Conservation (phyloP, 441 rosid species). For the Croton setiger region DNA sequence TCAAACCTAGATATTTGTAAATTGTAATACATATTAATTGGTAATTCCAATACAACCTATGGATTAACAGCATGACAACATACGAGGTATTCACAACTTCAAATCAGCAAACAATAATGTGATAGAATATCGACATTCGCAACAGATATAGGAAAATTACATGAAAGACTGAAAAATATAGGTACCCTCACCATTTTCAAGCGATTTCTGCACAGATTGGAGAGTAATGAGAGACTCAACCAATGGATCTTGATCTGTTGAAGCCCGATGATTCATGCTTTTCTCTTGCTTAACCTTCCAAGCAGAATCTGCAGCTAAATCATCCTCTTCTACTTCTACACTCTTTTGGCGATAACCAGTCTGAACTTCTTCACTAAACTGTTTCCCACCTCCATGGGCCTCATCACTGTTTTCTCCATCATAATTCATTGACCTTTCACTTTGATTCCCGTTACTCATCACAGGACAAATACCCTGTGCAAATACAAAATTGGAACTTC, state of each 20-base stretch:
- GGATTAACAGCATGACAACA: background rate
- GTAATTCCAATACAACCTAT: background rate
- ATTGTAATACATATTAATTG: background rate
- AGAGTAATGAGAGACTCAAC: conserved; percentile 48
- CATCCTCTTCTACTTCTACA: conserved; percentile 41
- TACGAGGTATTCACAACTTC: background rate
- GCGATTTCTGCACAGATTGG: conserved; percentile 61
- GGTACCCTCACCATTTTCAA: conserved; percentile 55
- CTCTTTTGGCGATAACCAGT: conserved; percentile 38
- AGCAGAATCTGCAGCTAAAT: conserved; percentile 44
- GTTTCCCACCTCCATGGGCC: conserved; percentile 37
- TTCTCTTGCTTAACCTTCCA: conserved; percentile 48
- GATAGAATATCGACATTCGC: background rate
- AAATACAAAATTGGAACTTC: conserved; percentile 82
- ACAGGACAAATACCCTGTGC: conserved; percentile 53
- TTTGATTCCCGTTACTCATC: conserved; percentile 51
- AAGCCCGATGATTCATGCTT: conserved; percentile 32
- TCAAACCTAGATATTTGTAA: background rate
- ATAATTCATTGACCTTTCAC: conserved; percentile 42
- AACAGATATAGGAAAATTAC: background rate
- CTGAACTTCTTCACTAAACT: conserved; percentile 36
- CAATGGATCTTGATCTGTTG: conserved; percentile 46
- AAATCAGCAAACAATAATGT: background rate
- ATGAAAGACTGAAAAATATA: conserved; percentile 8
- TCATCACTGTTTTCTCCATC: conserved; percentile 57